These are phyloP conservation scores for Monilinia polystroma DNA, from an alignment of 2,329 filamentous ascomycete genomes.

Conservation along the genomic window DNA sequence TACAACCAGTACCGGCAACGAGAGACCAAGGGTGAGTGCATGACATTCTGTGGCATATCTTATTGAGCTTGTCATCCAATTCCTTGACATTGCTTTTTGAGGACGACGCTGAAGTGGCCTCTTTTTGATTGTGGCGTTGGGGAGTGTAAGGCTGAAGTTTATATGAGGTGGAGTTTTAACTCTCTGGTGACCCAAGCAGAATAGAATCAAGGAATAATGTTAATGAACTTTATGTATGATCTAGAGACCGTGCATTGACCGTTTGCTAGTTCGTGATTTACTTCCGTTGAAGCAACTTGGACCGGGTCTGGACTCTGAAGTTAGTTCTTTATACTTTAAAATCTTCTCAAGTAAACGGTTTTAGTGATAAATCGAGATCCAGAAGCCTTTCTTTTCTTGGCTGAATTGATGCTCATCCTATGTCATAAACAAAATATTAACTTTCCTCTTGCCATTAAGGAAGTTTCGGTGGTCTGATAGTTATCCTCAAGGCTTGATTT, in stretches of 20 bases:
- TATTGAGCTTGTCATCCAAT: constrained; percentile 14
- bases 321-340: no score
- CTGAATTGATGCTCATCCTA: no score
- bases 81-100: constrained; percentile 9
- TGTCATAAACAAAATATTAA: no score
- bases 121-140: constrained; percentile 10
- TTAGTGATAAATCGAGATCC: neutral
- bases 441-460: no score
- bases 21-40: constrained; percentile 14
- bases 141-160: constrained; percentile 12
- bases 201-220: constrained; percentile 8
- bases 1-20: constrained; percentile 17
- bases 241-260: neutral
- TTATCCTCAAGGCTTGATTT: no score
- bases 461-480: no score
- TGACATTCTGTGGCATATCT: neutral
- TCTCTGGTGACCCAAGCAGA: neutral
- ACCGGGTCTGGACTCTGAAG: neutral
- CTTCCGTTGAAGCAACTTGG: neutral
- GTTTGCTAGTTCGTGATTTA: neutral
- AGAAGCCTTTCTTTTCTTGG: neutral
- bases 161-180: constrained; percentile 1
- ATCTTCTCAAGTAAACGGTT: no score
- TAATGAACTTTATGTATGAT: neutral
- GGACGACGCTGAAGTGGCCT: neutral